Evolutionary conservation across 2,329 filamentous ascomycete genomes (phyloP).

Genomic region (Aspergillus sp.): DNA sequence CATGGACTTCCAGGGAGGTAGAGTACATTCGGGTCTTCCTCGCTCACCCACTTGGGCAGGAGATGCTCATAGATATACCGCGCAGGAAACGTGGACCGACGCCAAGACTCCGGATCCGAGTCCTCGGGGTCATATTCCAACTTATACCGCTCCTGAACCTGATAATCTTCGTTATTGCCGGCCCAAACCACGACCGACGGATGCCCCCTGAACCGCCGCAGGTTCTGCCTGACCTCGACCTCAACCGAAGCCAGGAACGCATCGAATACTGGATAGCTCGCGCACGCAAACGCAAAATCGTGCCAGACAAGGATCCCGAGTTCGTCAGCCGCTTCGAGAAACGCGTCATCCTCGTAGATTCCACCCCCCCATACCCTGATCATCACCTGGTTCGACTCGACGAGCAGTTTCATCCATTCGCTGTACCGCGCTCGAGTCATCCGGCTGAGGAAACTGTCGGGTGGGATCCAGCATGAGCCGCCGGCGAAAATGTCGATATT

Average conservation of each 20-base stretch:
- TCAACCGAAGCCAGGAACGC: conserved; percentile 67
- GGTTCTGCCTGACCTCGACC: conserved; percentile 68
- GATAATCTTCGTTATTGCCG: conserved; percentile 95
- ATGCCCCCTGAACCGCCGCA: conserved; percentile 77
- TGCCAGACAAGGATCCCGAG: conserved; percentile 82
- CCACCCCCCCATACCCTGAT: conserved; percentile 75
- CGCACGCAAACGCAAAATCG: conserved; percentile 83
- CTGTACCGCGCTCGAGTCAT: conserved; percentile 60
- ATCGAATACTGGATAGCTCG: conserved; percentile 72
- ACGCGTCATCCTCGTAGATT: conserved; percentile 74
- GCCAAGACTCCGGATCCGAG: conserved; percentile 80
- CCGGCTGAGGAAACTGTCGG: conserved; percentile 63
- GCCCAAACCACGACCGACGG: conserved; percentile 86
- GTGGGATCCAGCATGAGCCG: conserved; percentile 70
- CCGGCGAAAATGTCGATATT: conserved; percentile 67
- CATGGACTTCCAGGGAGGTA: conserved; percentile 86
- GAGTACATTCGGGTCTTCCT: conserved; percentile 68
- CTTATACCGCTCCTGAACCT: conserved; percentile 73
- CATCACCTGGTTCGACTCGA: conserved; percentile 66
- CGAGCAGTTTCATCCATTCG: conserved; percentile 64
- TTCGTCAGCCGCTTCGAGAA: conserved; percentile 78
- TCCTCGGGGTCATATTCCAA: conserved; percentile 80
- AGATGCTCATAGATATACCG: conserved; percentile 94
- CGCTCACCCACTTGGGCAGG: conserved; percentile 72
- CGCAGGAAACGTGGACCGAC: conserved; percentile 85